Conservation (phyloP, 352 stramenopile genomes). For the Globisporangium camurandrum region DNA sequence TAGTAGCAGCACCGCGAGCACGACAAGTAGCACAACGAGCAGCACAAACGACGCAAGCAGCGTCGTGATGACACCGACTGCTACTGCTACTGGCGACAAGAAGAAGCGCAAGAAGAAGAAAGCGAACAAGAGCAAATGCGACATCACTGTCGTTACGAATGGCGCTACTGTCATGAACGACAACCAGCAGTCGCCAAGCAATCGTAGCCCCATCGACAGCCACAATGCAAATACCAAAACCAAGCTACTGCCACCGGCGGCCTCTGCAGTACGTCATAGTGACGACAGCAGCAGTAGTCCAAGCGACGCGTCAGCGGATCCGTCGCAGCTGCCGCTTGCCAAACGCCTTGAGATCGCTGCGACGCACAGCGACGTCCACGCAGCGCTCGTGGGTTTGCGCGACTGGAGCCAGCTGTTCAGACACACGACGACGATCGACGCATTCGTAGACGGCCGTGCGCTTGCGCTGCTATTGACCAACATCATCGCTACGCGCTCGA, state of each 20-base stretch:
- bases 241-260: not conserved
- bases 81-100: conserved; percentile 16
- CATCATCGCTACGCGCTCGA: conserved; percentile 33
- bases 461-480: conserved; percentile 56
- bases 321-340: conserved; percentile 39
- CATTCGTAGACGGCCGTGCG: conserved; percentile 64
- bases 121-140: conserved; percentile 6
- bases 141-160: not conserved
- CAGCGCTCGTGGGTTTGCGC: conserved; percentile 61
- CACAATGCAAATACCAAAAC: not conserved
- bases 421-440: conserved; percentile 53
- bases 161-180: not conserved
- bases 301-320: conserved; percentile 13
- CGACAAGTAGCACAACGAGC: conserved; percentile 19
- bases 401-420: conserved; percentile 64
- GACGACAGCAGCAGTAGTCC: not conserved
- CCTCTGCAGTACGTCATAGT: conserved; percentile 5
- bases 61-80: conserved; percentile 14
- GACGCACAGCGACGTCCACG: conserved; percentile 54
- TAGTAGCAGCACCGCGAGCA: conserved; percentile 18
- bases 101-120: conserved; percentile 30
- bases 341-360: conserved; percentile 62
- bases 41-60: conserved; percentile 10
- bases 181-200: conserved; percentile 2
- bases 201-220: conserved; percentile 4